phyloP scores from a whole-genome alignment of 805 yeast genomes.

The Monosporozyma unispora region DNA sequence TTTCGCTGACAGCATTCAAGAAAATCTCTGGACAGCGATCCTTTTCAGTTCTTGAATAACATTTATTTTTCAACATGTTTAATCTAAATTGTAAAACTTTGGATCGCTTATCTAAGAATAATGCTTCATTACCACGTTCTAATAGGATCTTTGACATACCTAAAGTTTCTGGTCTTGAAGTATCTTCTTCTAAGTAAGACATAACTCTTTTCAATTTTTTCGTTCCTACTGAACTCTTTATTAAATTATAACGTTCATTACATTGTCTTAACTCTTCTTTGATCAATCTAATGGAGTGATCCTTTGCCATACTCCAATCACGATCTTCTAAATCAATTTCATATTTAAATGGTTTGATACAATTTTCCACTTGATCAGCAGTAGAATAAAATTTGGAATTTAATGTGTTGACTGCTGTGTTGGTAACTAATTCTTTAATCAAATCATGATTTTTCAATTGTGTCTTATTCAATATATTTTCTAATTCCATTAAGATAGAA shows the following conservation, averaged over 20 bases:
- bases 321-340: constrained; percentile 94
- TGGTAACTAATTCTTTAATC: constrained; percentile 70
- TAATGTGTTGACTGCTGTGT: constrained; percentile 75
- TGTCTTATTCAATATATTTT: constrained; percentile 61
- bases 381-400: constrained; percentile 77
- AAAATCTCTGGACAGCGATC: constrained; percentile 93
- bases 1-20: constrained; percentile 84
- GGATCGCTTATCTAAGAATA: constrained; percentile 67
- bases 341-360: constrained; percentile 95
- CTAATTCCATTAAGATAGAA: constrained; percentile 69
- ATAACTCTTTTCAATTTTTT: constrained; percentile 77
- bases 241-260: constrained; percentile 45
- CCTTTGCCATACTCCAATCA: constrained; percentile 81
- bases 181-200: constrained; percentile 45
- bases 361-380: constrained; percentile 97
- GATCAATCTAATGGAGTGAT: constrained; percentile 61
- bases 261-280: constrained; percentile 85
- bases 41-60: constrained; percentile 71
- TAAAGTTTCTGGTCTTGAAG: constrained; percentile 49
- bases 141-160: constrained; percentile 76
- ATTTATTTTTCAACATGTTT: constrained; percentile 62
- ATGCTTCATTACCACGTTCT: constrained; percentile 73
- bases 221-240: constrained; percentile 71
- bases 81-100: constrained; percentile 65
- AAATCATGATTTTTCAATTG: constrained; percentile 78